Conservation (phyloP, 192 early-diverging fungal genomes). For the Coemansia sp. region DNA sequence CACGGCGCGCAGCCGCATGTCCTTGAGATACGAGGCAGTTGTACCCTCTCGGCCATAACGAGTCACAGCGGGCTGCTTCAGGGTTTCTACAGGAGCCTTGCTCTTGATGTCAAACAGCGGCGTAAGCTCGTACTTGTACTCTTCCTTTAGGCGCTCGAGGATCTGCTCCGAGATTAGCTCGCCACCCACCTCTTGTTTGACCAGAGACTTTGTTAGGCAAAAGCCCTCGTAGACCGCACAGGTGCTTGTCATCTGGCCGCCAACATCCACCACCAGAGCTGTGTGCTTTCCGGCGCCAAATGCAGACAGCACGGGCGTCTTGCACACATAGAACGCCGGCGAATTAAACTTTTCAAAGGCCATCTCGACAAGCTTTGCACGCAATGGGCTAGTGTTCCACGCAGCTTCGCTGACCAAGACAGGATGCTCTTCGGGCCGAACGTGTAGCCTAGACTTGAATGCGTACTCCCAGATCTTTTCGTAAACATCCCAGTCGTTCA, state of each 20-base stretch:
- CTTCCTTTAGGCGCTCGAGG: conserved; percentile 60
- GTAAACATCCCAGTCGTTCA: conserved; percentile 92
- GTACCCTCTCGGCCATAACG: conserved; percentile 23
- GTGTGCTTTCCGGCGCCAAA: conserved; percentile 89
- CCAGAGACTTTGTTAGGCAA: conserved; percentile 84
- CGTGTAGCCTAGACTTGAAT: conserved; percentile 69
- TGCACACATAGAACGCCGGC: conserved; percentile 93
- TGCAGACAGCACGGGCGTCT: conserved; percentile 90
- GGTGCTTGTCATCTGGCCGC: conserved; percentile 83
- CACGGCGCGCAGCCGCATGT: conserved; percentile 75
- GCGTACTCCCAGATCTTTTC: conserved; percentile 92
- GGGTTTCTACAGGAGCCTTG: conserved; percentile 76
- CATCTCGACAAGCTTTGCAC: conserved; percentile 88
- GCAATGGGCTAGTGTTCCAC: conserved; percentile 83
- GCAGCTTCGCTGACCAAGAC: conserved; percentile 89
- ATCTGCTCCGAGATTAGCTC: conserved; percentile 82
- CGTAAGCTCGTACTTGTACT: conserved; percentile 65
- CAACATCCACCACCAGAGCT: conserved; percentile 91
- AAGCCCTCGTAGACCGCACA: conserved; percentile 98
- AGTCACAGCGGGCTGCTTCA: conserved; percentile 61
- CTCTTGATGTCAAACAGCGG: conserved; percentile 84
- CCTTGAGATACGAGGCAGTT: conserved; percentile 66
- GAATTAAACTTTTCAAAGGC: conserved; percentile 94
- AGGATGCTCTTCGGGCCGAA: conserved; percentile 86
- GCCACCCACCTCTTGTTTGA: conserved; percentile 75